Evolutionary conservation across 1,284 basidiomycete genomes (phyloP), one percentile per base, ranked within the genome.

Genomic region (Stereum hirsutum): DNA sequence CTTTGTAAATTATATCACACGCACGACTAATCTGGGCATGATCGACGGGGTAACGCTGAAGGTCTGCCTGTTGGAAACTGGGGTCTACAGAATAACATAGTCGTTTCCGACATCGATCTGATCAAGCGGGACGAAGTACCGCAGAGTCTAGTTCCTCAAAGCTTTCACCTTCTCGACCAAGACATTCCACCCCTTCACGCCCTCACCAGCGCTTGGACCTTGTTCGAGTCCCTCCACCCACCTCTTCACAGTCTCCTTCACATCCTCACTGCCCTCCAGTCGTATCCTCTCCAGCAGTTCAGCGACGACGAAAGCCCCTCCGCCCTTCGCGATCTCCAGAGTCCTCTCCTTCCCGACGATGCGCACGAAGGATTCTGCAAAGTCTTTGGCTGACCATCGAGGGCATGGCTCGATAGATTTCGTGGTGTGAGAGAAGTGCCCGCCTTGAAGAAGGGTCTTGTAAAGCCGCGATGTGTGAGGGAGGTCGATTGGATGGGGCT

Each of bases 391-490:
- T 12, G 78, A 72, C 68, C 78, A 85, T 3, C 58, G 55, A 1
- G 63, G 52, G 1, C 68, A 59, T 15, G 64, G 61, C 5, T 70
- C 62, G 33, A 92, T 66, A 1, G 69, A 50, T 35, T 72, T 71
- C 2, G 76, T 73, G 0, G 70, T 58, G 34, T 78, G 79, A 45
- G 78, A 81, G 62, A 80, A 93, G 59, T 92, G 89, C 0, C 90
- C 90, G n/a, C 90, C 90, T 55, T 91, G 86, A 0, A 94, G 70
- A 10, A 93, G 75, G 1, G 78, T 81, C 61, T 94, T 93, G 72
- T 89, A 91, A 42, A 90, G 58, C 34, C 90, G 72, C 2, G 86
- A 82, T 2, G 81, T 75, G 57, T 89, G 87, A 0, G 89, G 76
- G 12, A 91, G 71, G 55, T 91, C 81, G 47, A 92, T 81, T 7